Evolutionary conservation across 1,139 yeast species (phyloP), one percentile per base, ranked within the genome.

Genomic region (Eremothecium cymbalariae): DNA sequence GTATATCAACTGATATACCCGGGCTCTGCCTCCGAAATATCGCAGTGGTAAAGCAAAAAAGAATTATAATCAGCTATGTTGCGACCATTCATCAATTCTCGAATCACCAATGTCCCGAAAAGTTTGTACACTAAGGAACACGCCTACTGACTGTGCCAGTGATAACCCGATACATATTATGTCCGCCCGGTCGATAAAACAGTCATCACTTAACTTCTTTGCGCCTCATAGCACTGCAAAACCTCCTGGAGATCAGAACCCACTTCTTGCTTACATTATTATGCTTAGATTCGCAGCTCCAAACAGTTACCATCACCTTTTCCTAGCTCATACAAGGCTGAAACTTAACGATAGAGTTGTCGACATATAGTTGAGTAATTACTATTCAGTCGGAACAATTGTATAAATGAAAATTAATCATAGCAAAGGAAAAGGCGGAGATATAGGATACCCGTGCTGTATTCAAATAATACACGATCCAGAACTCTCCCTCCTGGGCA

Each of bases 311-410:
- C n/a, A n/a, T n/a, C n/a, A n/a, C n/a, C n/a, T 20, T 14, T 24
- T 6, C 12, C 16, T 4, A 32, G 41, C 51, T 56, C 61, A 56
- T 56, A 56, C 61, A 56, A 56, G 61, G 61, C 61, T 56, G 61
- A 56, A 56, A 56, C 61, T 56, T 56, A 56, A 56, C 61, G 61
- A 56, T 46, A 42, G 39, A 44, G 50, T 51, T 56, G 60, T 56
- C 61, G 58, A 56, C 60, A 48, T 44, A 45, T 45, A 54, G 57
- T 42, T 41, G 41, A 39, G 41, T n/a, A n/a, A n/a, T 49, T 38
- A 48, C 58, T 52, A 55, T 56, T 56, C 61, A 57, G 62, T 57
- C 59, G 62, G 62, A 57, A 57, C 61, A 57, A 57, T 57, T 57
- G 62, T 60, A 56, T 37, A 38, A 30, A 33, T 34, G 25, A 33